Percentiles rank a stretch among this genome's conserved stretches.
phyloP scores from a whole-genome alignment of 2,329 filamentous ascomycete species.

The Aspergillus carbonarius region DNA sequence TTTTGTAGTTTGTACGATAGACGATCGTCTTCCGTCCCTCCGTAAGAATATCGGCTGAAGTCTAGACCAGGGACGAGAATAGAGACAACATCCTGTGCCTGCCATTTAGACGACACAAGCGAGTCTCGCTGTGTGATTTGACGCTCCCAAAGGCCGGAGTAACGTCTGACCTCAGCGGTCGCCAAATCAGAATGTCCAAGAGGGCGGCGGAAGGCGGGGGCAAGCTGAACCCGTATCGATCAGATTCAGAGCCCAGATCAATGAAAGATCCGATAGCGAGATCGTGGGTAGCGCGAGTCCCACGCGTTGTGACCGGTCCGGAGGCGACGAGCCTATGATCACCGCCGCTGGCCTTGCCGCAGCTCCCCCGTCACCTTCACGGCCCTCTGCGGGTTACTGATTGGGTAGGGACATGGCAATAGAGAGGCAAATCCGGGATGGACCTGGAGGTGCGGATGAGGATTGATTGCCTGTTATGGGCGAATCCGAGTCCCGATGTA shows the following conservation, averaged over 20 bases:
- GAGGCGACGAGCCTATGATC: constrained; percentile 15
- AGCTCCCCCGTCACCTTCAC: too few species aligned
- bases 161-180: background rate
- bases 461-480: background rate
- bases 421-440: background rate
- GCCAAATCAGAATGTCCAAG: constrained; percentile 1
- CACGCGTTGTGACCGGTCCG: constrained; percentile 14
- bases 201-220: background rate
- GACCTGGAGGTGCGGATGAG: background rate
- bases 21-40: background rate
- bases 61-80: background rate
- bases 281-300: constrained; percentile 3
- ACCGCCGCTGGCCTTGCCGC: background rate
- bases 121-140: constrained; percentile 3
- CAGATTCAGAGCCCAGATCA: constrained; percentile 1
- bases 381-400: background rate
- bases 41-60: background rate
- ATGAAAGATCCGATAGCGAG: background rate
- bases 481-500: background rate
- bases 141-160: background rate
- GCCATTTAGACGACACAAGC: background rate
- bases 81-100: background rate
- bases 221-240: constrained; percentile 2
- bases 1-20: background rate
- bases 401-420: background rate